Evolutionary conservation across 1,284 basidiomycete species (phyloP).

Genomic region (Cryptococcus sp.): DNA sequence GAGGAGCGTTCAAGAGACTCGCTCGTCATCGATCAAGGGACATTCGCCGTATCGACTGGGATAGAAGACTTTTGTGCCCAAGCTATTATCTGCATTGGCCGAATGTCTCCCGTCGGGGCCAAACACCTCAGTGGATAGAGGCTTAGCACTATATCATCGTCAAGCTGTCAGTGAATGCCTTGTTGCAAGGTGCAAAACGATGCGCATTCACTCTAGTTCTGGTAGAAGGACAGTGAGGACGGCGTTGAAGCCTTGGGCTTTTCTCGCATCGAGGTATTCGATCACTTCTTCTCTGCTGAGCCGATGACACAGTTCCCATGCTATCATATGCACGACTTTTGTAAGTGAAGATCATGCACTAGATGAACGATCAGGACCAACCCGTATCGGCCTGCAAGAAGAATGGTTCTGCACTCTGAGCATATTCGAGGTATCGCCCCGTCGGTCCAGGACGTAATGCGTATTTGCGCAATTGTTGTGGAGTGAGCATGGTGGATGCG

Average conservation of each 20-base stretch:
- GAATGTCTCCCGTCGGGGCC: neutral
- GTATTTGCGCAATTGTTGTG: neutral
- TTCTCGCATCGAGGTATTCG: conserved; percentile 2
- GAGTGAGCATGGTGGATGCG: too few relatives aligned
- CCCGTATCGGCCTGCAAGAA: conserved; percentile 8
- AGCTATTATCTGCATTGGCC: neutral
- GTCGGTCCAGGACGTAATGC: conserved; percentile 7
- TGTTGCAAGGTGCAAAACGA: neutral
- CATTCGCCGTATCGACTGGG: conserved; percentile 11
- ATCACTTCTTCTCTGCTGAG: conserved; percentile 8
- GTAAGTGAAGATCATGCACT: neutral
- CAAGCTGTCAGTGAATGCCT: too few relatives aligned
- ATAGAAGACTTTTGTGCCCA: conserved; percentile 1
- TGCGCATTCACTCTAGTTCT: conserved; percentile 4
- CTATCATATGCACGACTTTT: neutral
- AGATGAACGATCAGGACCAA: neutral
- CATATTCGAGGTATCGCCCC: conserved; percentile 6
- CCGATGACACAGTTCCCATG: conserved; percentile 10
- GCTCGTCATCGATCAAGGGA: conserved; percentile 11
- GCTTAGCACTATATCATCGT: too few relatives aligned
- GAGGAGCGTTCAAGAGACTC: neutral
- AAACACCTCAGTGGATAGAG: neutral
- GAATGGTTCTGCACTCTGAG: conserved; percentile 1
- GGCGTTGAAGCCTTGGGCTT: conserved; percentile 5
- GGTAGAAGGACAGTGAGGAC: conserved; percentile 3